These are phyloP conservation scores for Komagataella kurtzmanii DNA, from an alignment of 805 yeast species.

Conservation along the genomic window DNA sequence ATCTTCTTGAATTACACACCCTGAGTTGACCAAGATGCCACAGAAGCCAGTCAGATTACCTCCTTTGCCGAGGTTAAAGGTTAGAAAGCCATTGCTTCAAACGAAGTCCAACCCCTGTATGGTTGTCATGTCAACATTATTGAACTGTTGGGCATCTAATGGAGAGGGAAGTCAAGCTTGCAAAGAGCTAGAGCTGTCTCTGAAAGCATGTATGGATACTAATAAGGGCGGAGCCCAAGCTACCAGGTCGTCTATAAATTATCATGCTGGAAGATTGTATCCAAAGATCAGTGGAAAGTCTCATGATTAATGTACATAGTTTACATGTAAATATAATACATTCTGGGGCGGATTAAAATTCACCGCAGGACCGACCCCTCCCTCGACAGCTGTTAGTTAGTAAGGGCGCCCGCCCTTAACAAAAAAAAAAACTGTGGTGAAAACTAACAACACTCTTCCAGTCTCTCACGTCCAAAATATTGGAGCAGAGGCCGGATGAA, in stretches of 20 bases:
- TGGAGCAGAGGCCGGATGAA: neutral
- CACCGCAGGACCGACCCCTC: neutral
- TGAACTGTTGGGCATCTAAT: conserved; percentile 94
- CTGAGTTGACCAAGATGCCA: conserved; percentile 8
- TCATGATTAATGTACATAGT: conserved; percentile 3
- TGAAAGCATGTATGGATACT: conserved; percentile 60
- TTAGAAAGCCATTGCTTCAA: conserved; percentile 46
- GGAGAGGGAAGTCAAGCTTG: conserved; percentile 72
- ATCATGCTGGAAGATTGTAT: conserved; percentile 41
- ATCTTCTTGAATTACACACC: conserved; percentile 4
- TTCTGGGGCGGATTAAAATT: neutral
- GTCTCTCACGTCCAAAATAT: neutral
- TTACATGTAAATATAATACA: conserved; percentile 5
- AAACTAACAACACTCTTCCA: neutral
- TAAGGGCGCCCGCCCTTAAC: neutral
- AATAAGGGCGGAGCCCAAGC: conserved; percentile 18
- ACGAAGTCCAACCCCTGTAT: conserved; percentile 59
- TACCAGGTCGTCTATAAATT: conserved; percentile 32
- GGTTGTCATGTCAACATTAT: conserved; percentile 69
- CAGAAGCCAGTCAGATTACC: conserved; percentile 26
- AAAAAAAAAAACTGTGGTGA: neutral
- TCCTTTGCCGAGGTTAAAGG: conserved; percentile 61
- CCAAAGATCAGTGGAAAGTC: conserved; percentile 34
- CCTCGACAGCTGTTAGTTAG: neutral
- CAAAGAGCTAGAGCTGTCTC: conserved; percentile 46